Percentiles rank a stretch among this genome's conserved stretches.
Evolutionary conservation across 495 filamentous ascomycete species (phyloP).

Genomic region (Lasiosphaeriaceae sp.): DNA sequence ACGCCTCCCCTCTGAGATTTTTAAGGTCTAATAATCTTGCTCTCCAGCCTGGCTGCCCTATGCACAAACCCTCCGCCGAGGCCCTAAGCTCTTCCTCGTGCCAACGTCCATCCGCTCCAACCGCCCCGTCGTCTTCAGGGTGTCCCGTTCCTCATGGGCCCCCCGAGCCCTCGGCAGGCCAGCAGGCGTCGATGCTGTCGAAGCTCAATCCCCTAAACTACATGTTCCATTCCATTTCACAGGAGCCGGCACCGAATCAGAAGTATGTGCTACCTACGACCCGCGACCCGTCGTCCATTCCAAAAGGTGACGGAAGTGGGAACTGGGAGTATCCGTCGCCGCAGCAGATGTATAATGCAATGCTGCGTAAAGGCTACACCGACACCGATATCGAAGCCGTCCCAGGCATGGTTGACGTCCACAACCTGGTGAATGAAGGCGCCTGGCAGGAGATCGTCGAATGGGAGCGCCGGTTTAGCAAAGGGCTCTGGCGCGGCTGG

Average conservation of each 20-base stretch:
- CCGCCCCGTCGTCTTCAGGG: constrained; percentile 34
- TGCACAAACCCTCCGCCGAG: constrained; percentile 65
- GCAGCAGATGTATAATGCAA: constrained; percentile 99
- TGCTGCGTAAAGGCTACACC: constrained; percentile 90
- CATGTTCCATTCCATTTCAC: constrained; percentile 85
- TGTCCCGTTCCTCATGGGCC: constrained; percentile 49
- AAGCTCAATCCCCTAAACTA: constrained; percentile 92
- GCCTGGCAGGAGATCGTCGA: constrained; percentile 90
- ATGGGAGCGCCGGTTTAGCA: constrained; percentile 83
- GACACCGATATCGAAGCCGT: constrained; percentile 90
- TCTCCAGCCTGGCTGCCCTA: constrained; percentile 79
- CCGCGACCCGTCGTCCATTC: constrained; percentile 81
- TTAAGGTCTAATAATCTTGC: constrained; percentile 25
- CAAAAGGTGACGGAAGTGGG: constrained; percentile 65
- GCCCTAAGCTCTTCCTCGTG: constrained; percentile 36
- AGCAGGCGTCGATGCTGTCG: constrained; percentile 51
- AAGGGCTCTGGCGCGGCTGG: constrained; percentile 69
- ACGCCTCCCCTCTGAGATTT: background rate
- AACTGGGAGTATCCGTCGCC: constrained; percentile 98
- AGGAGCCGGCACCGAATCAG: constrained; percentile 69
- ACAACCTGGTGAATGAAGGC: constrained; percentile 97
- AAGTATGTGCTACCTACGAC: constrained; percentile 66
- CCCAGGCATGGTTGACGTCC: constrained; percentile 95
- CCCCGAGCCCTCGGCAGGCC: constrained; percentile 22
- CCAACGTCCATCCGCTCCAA: constrained; percentile 20